phyloP scores from a whole-genome alignment of 2,329 filamentous ascomycete genomes.

The Botryotinia convoluta region DNA sequence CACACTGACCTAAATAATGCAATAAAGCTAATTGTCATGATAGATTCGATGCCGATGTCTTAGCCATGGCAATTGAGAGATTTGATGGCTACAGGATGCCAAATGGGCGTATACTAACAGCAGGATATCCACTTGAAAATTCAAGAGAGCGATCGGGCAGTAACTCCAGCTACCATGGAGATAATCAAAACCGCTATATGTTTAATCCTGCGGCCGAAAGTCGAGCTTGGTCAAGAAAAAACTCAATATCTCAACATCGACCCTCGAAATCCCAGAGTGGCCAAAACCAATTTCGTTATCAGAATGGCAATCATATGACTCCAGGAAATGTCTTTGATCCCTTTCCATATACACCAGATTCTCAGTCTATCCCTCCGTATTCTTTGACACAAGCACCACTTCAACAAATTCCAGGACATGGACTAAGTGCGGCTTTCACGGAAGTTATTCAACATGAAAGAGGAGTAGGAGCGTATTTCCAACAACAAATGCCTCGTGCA shows the following conservation, averaged over 20 bases:
- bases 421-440: background rate
- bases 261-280: constrained; percentile 17
- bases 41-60: constrained; percentile 16
- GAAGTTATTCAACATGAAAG: constrained; percentile 19
- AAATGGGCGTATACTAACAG: constrained; percentile 3
- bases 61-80: constrained; percentile 5
- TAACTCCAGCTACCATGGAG: constrained; percentile 20
- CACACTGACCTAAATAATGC: background rate
- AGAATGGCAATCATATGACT: background rate
- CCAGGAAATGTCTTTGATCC: background rate
- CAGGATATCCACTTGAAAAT: constrained; percentile 15
- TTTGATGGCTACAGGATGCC: constrained; percentile 15
- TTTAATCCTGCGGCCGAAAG: background rate
- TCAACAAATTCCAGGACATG: background rate
- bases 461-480: constrained; percentile 4
- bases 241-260: constrained; percentile 16
- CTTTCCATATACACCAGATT: background rate
- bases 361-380: background rate
- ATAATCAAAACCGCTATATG: background rate
- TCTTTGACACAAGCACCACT: background rate
- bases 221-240: background rate
- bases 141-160: constrained; percentile 20
- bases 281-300: background rate
- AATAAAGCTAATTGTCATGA: background rate
- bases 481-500: constrained; percentile 12